Evolutionary conservation across 495 filamentous ascomycete species (phyloP).

Genomic region (Penicillium lividum): DNA sequence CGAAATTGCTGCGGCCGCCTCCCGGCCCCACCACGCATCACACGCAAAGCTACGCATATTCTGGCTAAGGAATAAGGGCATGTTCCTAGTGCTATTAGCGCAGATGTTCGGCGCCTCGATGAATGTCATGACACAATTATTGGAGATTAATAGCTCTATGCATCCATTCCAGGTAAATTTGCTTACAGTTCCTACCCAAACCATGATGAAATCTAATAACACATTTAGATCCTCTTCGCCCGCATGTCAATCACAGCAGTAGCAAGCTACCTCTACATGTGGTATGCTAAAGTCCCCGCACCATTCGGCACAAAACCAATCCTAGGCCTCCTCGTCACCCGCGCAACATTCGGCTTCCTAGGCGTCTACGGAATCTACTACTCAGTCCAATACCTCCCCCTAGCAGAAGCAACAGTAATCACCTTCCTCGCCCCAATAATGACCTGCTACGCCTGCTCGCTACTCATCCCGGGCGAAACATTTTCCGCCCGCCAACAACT

Average conservation of each 20-base stretch:
- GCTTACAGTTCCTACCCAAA: neutral
- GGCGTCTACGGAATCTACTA: conserved; percentile 82
- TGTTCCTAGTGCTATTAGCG: conserved; percentile 69
- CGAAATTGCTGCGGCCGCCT: conserved; percentile 1
- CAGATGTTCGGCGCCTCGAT: conserved; percentile 88
- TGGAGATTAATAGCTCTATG: conserved; percentile 74
- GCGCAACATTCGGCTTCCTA: conserved; percentile 79
- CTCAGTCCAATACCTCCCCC: conserved; percentile 81
- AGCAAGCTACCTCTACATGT: conserved; percentile 73
- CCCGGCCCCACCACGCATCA: conserved; percentile 30
- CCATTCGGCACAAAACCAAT: conserved; percentile 71
- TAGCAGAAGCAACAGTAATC: conserved; percentile 90
- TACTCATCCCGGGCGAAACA: conserved; percentile 70
- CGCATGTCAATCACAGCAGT: conserved; percentile 78
- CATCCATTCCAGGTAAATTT: conserved; percentile 74
- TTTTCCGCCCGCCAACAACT: conserved; percentile 79
- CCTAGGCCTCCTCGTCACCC: conserved; percentile 62
- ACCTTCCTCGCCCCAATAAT: conserved; percentile 86
- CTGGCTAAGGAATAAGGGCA: conserved; percentile 67
- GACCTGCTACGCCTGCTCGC: conserved; percentile 78
- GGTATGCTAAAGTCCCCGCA: conserved; percentile 62
- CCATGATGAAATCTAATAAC: neutral
- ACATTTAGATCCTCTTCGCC: conserved; percentile 68
- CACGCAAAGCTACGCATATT: conserved; percentile 23
- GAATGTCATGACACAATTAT: conserved; percentile 78